Conservation (phyloP, 169 alveolate species). For the Eimeria sp. region DNA sequence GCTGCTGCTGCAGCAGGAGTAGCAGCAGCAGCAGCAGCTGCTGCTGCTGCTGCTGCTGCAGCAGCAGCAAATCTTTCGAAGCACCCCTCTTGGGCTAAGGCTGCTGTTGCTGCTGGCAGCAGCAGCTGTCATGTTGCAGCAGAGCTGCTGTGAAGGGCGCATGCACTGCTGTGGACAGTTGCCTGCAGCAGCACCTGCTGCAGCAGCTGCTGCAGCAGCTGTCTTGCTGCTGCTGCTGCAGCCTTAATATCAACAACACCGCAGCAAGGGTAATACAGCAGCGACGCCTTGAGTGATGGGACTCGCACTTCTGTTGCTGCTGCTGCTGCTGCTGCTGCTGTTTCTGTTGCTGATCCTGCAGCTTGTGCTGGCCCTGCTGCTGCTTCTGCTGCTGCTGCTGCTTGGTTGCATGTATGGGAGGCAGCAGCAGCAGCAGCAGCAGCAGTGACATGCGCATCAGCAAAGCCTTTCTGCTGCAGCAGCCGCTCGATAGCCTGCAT, state of each 20-base stretch:
- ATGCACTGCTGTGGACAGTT: background rate
- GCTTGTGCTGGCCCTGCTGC: too few species aligned
- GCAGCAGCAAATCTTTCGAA: background rate
- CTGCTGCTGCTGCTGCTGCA: constrained; percentile 19
- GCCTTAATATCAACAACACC: background rate
- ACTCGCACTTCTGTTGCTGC: constrained; percentile 6
- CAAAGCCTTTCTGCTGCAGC: constrained; percentile 34
- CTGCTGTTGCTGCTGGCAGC: background rate
- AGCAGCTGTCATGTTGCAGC: background rate
- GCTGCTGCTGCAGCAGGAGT: background rate
- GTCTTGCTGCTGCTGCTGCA: background rate
- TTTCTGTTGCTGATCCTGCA: too few species aligned
- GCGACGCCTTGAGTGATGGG: constrained; percentile 7
- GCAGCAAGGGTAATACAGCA: constrained; percentile 7
- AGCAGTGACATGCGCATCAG: background rate
- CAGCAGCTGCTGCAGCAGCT: constrained; percentile 49
- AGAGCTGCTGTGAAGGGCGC: background rate
- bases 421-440: constrained; percentile 11
- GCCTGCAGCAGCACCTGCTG: constrained; percentile 55
- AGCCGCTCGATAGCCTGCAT: constrained; percentile 4
- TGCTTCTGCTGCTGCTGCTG: constrained; percentile 38
- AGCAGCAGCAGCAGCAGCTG: constrained; percentile 29
- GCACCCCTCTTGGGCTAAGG: too few species aligned
- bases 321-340: constrained; percentile 13
- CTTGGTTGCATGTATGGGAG: background rate